Base-by-base conservation (phyloP, 306 rosid genomes). In the Sophora flavescens region DNA sequence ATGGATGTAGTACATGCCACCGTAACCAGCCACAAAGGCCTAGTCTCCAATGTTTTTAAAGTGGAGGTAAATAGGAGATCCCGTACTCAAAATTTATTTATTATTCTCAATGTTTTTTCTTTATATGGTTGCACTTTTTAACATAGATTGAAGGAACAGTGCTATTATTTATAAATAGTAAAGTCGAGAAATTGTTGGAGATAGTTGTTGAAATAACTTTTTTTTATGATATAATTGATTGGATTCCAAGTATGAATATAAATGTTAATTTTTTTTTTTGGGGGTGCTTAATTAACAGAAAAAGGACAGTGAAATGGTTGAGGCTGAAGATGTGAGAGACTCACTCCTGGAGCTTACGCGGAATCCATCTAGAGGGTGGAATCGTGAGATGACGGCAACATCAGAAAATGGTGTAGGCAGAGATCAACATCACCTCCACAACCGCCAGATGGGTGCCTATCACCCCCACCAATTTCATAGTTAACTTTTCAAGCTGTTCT, bases 251-350 rank as follows among this genome's bases (percentile, higher is more conserved):
- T n/a, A n/a, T n/a, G n/a, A n/a, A n/a, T n/a, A n/a, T n/a, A n/a
- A n/a, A n/a, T n/a, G n/a, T n/a, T n/a, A n/a, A n/a, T n/a, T n/a
- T n/a, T n/a, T n/a, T n/a, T n/a, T 3, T 36, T 22, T 22, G 22
- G 28, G 75, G 45, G n/a, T 75, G 54, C 6, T 70, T 53, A 35
- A 33, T 70, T 53, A 41, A 38, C 90, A 95, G 97, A 95, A 81
- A 70, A 90, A 86, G 75, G 97, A 95, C 64, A 87, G 86, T 48
- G 89, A 86, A 77, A 69, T 83, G 70, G 85, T 95, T 54, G 89
- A 89, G 74, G 97, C 97, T 72, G 96, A 91, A 74, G 82, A 92
- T 74, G 88, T 89, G 44, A 92, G 93, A 47, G 93, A 95, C 63
- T 90, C 93, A 0, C 58, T 95, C 59, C 71, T 92, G 28, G 97